Conservation (phyloP, 257 asterid genomes). For the Cruciata laevipes region DNA sequence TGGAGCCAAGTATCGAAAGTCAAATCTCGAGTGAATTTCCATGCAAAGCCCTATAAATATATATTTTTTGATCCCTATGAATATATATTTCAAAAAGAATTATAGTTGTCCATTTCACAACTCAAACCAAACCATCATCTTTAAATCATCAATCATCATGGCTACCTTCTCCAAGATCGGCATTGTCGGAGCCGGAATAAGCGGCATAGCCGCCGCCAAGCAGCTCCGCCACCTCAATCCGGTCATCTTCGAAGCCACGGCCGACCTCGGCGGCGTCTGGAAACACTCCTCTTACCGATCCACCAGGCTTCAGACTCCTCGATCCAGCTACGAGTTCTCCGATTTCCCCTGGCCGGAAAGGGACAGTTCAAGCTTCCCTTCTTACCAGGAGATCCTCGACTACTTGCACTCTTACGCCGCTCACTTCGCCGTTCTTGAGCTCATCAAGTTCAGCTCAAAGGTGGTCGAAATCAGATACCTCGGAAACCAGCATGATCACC, state of each 20-base stretch:
- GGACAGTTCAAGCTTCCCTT: slow-evolving; percentile 66
- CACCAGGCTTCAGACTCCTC: slow-evolving; percentile 77
- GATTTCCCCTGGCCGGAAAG: slow-evolving; percentile 83
- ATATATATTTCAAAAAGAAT: too few relatives aligned
- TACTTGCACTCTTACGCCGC: slow-evolving; percentile 60
- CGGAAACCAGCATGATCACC: slow-evolving; percentile 26
- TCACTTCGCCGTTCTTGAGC: slow-evolving; percentile 55
- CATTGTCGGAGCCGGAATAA: slow-evolving; percentile 75
- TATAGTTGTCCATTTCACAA: too few relatives aligned
- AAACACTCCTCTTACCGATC: slow-evolving; percentile 61
- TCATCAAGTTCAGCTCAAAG: slow-evolving; percentile 62
- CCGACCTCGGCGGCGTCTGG: slow-evolving; percentile 82
- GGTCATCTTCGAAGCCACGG: slow-evolving; percentile 72
- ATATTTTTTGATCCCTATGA: too few relatives aligned
- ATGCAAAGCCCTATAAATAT: slow-evolving; percentile 52
- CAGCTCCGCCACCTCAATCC: slow-evolving; percentile 52
- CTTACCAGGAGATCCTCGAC: slow-evolving; percentile 59
- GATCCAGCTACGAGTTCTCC: slow-evolving; percentile 75
- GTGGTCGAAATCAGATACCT: slow-evolving; percentile 62
- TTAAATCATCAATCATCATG: slow-evolving; percentile 12
- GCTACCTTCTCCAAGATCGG: slow-evolving; percentile 40
- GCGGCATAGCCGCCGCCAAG: slow-evolving; percentile 82
- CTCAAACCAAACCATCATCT: not conserved
- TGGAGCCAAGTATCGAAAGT: slow-evolving; percentile 16
- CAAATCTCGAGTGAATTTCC: slow-evolving; percentile 45